Evolutionary conservation across 2,329 filamentous ascomycete species (phyloP).

Genomic region (Talaromyces piceae): DNA sequence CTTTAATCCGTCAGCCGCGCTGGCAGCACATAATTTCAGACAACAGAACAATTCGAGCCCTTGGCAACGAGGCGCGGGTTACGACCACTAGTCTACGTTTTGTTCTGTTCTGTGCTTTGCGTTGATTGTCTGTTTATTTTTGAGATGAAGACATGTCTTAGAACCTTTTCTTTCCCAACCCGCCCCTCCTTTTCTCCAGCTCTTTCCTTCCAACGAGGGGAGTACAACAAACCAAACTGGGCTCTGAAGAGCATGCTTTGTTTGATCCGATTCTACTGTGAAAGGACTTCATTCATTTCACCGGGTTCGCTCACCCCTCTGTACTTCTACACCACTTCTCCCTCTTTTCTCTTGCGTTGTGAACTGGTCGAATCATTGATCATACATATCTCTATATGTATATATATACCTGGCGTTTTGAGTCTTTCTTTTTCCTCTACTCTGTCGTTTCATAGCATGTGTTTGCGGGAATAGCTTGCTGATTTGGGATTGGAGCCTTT

Average conservation of each 20-base stretch:
- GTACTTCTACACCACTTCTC: not conserved
- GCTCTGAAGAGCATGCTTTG: no score
- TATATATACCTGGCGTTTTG: not conserved
- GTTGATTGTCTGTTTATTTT: no score
- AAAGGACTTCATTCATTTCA: no score
- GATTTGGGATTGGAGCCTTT: constrained; percentile 3
- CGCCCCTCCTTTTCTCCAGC: not conserved
- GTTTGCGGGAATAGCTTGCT: not conserved
- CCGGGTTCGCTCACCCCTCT: no score
- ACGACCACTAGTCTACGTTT: constrained; percentile 43
- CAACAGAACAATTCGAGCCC: constrained; percentile 51
- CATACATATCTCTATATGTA: no score
- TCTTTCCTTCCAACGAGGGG: not conserved
- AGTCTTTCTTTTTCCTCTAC: not conserved
- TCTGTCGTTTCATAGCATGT: not conserved
- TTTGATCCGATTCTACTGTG: no score
- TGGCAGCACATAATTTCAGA: constrained; percentile 29
- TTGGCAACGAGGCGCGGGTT: constrained; percentile 60
- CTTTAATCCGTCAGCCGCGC: constrained; percentile 25
- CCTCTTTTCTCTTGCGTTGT: not conserved
- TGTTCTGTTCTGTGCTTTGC: constrained; percentile 19
- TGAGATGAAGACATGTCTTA: constrained; percentile 33
- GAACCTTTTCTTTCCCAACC: constrained; percentile 3
- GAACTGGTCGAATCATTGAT: not conserved
- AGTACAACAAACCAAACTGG: not conserved